Base-by-base conservation (phyloP, 805 yeast species). In the Candida saitoana region DNA sequence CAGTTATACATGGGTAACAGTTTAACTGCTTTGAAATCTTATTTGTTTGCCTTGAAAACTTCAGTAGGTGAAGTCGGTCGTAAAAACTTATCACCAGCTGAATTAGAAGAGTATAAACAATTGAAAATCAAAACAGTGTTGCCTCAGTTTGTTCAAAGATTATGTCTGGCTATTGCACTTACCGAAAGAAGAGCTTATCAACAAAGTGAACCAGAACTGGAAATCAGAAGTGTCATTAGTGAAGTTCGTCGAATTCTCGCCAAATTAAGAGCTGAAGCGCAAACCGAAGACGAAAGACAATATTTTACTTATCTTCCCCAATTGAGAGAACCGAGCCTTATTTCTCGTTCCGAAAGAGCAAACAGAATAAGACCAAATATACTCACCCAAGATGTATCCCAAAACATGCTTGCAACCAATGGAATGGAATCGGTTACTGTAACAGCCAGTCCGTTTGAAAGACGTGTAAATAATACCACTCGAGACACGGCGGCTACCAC, bases 1-100 rank as follows among this genome's bases (percentile, higher is more conserved):
- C 70, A 67, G 34, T 50, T 69, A 29, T 67, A 65, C 48, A 59
- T 67, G 66, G 73, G 73, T 3, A 49, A 50, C 29, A 59, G 66
- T 36, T 46, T 67, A 18, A 37, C 59, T 7, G 62, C 71, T 2
- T 50, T 68, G 34, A 50, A 54, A 38, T 61, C 68, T 45, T 67
- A 67, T 48, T 50, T 59, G 11, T 51, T 53, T 19, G 64, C 72
- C 1, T 51, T 68, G 16, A 55, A 55, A 36, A 43, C 62, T 4
- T 34, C 53, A 14, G 50, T 53, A 1, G 73, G 73, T 1, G 62
- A 58, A 22, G 48, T 67, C 1, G 47, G 54, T 36, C 71, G 71
- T 1, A 49, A 48, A 9, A 39, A 44, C 5, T 46, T 56, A 35
- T 49, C 56, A 18, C 42, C 40, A 3, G 43, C 37, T 12, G 31